Conservation (phyloP, 202 grass and related monocot genomes). For the Panicum virgatum region DNA sequence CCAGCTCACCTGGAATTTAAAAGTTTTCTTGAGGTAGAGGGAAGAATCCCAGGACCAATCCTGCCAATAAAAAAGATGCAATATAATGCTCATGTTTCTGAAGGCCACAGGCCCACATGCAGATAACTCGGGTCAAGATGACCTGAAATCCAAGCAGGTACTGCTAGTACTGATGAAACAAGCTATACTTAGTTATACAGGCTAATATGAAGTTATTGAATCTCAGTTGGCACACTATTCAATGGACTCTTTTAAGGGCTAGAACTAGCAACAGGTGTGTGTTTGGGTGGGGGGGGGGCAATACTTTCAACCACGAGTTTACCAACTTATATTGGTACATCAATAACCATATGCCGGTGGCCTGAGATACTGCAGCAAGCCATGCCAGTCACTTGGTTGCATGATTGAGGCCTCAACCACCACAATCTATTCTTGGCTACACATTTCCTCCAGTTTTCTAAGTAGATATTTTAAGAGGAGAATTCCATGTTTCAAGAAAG, state of each 20-base stretch:
- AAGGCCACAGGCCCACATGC: background rate
- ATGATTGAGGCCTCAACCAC: background rate
- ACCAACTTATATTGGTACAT: background rate
- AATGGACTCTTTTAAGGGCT: background rate
- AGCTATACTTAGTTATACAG: background rate
- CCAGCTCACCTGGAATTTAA: conserved; percentile 13
- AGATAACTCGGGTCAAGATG: background rate
- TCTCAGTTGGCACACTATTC: conserved; percentile 18
- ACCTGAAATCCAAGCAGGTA: background rate
- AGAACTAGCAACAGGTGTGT: background rate
- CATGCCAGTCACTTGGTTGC: background rate
- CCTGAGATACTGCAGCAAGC: background rate
- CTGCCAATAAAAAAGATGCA: background rate
- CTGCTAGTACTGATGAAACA: background rate
- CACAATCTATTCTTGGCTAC: background rate
- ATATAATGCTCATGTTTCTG: background rate
- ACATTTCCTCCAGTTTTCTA: background rate
- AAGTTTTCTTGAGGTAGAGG: conserved; percentile 11
- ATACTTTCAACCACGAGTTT: background rate
- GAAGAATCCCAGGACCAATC: conserved; percentile 6
- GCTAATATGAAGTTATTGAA: background rate
- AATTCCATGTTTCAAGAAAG: background rate
- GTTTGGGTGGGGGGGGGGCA: background rate
- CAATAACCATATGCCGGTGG: background rate
- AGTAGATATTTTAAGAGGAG: background rate